Base-by-base conservation (phyloP, 306 rosid species). In the Nissolia schottii region DNA sequence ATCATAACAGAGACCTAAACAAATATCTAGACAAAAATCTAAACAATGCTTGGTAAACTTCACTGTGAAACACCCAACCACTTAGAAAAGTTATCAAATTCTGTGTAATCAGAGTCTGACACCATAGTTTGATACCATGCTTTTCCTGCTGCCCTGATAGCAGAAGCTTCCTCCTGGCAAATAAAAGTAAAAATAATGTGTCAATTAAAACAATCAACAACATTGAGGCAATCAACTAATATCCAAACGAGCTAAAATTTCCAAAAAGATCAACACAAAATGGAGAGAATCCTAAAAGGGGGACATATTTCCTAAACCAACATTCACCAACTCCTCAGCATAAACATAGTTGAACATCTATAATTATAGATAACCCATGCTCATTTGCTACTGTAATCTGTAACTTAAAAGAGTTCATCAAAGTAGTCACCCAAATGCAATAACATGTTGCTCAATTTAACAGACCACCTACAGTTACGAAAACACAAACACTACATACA, bases 41-140 rank as follows among this genome's bases (percentile, higher is more conserved):
- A 62, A 32, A 28, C 4, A 62, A 51, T 12, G 8, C 27, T 61
- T 3, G 57, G 10, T 25, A 63, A 19, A 74, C 57, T 64, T 80
- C 64, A 93, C 91, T 93, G 96, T 12, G 98, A 87, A 0, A 88
- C 90, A 6, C 91, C 87, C 15, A 89, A 70, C 92, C 96, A 89
- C 83, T 86, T 89, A 11, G 87, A 37, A 62, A 89, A 89, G 59
- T 70, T 76, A 7, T 86, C 92, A 0, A 86, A 89, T 45, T 89
- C 89, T 12, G 91, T 77, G 77, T 89, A 89, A 68, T 84, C 95
- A 2, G 85, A 78, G 25, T 89, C 95, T 0, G 96, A 89, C 50
- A 89, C 82, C 96, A 89, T 86, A 1, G 96, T 89, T 50, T 82
- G 80, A 50, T 86, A 87, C 92, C 90, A 89, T 2, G 87, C 85